Evolutionary conservation across 495 filamentous ascomycete genomes (phyloP), one percentile per base, ranked within the genome.

Genomic region (Xylaria acuta): DNA sequence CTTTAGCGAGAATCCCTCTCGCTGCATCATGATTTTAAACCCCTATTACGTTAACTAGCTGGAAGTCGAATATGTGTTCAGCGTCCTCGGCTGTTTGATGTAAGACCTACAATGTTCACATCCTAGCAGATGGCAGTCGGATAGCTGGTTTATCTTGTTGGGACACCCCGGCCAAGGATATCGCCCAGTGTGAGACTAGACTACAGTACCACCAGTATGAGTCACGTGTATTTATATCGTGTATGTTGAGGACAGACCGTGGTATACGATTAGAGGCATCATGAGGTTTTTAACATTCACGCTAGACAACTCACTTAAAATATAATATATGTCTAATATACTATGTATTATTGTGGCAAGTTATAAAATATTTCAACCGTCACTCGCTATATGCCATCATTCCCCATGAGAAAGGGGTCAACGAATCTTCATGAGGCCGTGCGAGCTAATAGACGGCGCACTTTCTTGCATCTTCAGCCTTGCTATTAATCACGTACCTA

Each of bases 221-320:
- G 30, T 43, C 36, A 41, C 36, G 51, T 68, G 66, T 59, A 59
- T 45, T 43, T 45, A n/a, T 68, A 68, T 43, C 38, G 5, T 41
- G 22, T 22, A 38, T 63, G n/a, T 63, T 16, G 12, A 30, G 38
- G 38, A 40, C 16, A 14, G 25, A 25, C 8, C n/a, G 32, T 53
- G 36, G 34, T 38, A 60, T 60, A 63, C 9, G 60, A 63, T 43
- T 25, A 43, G 5, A 40, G 14, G 5, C 38, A 18, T 63, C 5
- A 63, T 30, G 38, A 43, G 1, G 12, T 27, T 16, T 63, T 16
- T 25, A 38, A n/a, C 4, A 5, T 43, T 22, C 5, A n/a, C 20
- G 4, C 38, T 63, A 27, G 12, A 27, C 16, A 63, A 2, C 5
- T 25, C 7, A 38, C 36, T 3, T 7, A 38, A 18, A 0, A 22